Evolutionary conservation across 2,329 filamentous ascomycete genomes (phyloP).

Genomic region (Fusarium chlamydosporum): DNA sequence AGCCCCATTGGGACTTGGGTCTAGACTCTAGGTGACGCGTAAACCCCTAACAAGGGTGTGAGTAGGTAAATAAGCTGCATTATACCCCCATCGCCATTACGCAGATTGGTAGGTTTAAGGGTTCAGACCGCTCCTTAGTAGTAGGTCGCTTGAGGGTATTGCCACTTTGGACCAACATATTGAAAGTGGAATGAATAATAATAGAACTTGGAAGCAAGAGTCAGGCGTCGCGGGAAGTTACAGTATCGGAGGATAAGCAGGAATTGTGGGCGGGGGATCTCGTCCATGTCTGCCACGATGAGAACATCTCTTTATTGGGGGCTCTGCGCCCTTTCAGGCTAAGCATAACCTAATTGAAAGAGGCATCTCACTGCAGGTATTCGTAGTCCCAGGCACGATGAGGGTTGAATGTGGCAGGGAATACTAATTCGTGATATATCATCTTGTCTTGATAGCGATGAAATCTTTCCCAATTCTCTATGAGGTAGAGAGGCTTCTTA

Average conservation of each 20-base stretch:
- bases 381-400: slow-evolving; percentile 64
- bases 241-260: slow-evolving; percentile 65
- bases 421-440: slow-evolving; percentile 68
- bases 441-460: slow-evolving; percentile 69
- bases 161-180: slow-evolving; percentile 60
- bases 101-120: slow-evolving; percentile 67
- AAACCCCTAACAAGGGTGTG: no score
- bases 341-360: slow-evolving; percentile 70
- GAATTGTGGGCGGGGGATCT: slow-evolving; percentile 68
- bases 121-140: slow-evolving; percentile 62
- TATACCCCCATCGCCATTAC: slow-evolving; percentile 63
- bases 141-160: slow-evolving; percentile 71
- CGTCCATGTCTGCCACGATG: slow-evolving; percentile 72
- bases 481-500: slow-evolving; percentile 67
- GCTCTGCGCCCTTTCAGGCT: slow-evolving; percentile 58
- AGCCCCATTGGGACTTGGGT: no score
- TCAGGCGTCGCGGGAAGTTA: slow-evolving; percentile 66
- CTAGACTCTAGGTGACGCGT: no score
- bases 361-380: slow-evolving; percentile 67
- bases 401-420: slow-evolving; percentile 58
- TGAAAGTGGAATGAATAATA: slow-evolving; percentile 71
- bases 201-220: slow-evolving; percentile 66
- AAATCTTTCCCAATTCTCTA: slow-evolving; percentile 67
- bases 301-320: slow-evolving; percentile 66
- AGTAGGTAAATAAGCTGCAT: no score